These are phyloP conservation scores for Wickerhamiella kurtzmanii DNA, from an alignment of 805 yeast species.

Conservation along the genomic window DNA sequence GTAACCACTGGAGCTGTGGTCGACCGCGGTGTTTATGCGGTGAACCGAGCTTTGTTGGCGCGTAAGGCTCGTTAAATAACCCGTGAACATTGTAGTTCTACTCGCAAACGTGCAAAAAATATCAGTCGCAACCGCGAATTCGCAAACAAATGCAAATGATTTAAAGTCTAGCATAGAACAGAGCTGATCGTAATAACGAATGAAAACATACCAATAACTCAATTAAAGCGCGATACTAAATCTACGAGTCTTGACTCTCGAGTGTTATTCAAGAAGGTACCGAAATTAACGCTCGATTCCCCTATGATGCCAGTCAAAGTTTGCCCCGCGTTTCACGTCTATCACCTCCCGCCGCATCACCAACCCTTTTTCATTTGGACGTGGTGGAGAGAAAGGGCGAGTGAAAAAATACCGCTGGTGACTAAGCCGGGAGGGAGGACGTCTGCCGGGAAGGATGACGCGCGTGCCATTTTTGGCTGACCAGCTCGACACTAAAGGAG, in stretches of 20 bases:
- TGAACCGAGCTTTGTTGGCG: slow-evolving; percentile 44
- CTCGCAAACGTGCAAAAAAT: too few species aligned
- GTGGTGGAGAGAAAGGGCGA: not conserved
- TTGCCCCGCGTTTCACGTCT: not conserved
- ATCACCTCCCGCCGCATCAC: too few species aligned
- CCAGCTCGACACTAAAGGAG: not conserved
- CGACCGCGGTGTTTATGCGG: slow-evolving; percentile 81
- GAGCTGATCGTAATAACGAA: too few species aligned
- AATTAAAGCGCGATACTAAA: too few species aligned
- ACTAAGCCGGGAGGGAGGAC: not conserved
- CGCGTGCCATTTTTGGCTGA: not conserved
- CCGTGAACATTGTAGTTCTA: not conserved
- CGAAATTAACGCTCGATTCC: too few species aligned
- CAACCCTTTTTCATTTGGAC: too few species aligned
- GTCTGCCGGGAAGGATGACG: not conserved
- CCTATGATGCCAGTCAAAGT: not conserved
- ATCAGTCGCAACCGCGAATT: too few species aligned
- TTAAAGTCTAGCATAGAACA: too few species aligned
- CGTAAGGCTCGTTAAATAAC: slow-evolving; percentile 16
- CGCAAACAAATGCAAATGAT: too few species aligned
- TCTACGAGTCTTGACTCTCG: too few species aligned
- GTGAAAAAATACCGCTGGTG: not conserved
- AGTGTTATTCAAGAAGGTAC: too few species aligned
- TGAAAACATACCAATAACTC: too few species aligned
- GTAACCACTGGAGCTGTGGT: slow-evolving; percentile 81